These are phyloP conservation scores for Dictyostelium firmibasis DNA, from an alignment of 78 protist genomes.

Conservation along the genomic window DNA sequence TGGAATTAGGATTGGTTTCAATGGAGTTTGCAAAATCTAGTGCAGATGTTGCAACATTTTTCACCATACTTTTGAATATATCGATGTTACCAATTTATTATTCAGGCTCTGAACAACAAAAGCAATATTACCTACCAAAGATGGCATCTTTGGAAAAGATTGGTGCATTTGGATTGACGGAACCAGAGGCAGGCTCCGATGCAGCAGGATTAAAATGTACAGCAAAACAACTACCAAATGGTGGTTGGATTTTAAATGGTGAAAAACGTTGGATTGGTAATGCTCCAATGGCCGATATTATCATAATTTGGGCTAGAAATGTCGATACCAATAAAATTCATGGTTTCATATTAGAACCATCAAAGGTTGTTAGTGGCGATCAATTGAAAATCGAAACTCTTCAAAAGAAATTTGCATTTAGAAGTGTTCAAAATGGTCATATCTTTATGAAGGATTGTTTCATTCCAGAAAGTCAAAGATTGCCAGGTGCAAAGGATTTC, in stretches of 20 bases:
- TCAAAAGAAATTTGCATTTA: slow-evolving; percentile 40
- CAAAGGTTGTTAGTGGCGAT: neutral
- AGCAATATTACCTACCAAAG: slow-evolving; percentile 91
- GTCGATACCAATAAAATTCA: slow-evolving; percentile 83
- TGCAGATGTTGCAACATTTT: slow-evolving; percentile 49
- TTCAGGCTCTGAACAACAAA: slow-evolving; percentile 92
- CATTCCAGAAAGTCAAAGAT: neutral
- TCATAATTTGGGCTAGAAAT: slow-evolving; percentile 96
- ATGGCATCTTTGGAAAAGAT: slow-evolving; percentile 83
- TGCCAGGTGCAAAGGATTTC: slow-evolving; percentile 50
- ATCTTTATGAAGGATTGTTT: slow-evolving; percentile 50
- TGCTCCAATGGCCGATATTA: slow-evolving; percentile 97
- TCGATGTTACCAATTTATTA: slow-evolving; percentile 93
- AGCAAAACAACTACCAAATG: slow-evolving; percentile 78
- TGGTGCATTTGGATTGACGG: slow-evolving; percentile 97
- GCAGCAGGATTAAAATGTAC: slow-evolving; percentile 92
- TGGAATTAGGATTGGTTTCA: slow-evolving; percentile 12
- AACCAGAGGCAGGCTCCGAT: slow-evolving; percentile 96
- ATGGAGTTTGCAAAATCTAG: slow-evolving; percentile 29
- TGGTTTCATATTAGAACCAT: slow-evolving; percentile 92
- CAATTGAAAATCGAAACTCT: slow-evolving; percentile 17
- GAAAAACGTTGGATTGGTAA: slow-evolving; percentile 95
- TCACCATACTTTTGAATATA: slow-evolving; percentile 19
- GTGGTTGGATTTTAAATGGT: slow-evolving; percentile 90
- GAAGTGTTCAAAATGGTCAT: slow-evolving; percentile 76